These are phyloP conservation scores for Hymenoscyphus fraxineus DNA, from an alignment of 2,329 filamentous ascomycete species.

Conservation along the genomic window DNA sequence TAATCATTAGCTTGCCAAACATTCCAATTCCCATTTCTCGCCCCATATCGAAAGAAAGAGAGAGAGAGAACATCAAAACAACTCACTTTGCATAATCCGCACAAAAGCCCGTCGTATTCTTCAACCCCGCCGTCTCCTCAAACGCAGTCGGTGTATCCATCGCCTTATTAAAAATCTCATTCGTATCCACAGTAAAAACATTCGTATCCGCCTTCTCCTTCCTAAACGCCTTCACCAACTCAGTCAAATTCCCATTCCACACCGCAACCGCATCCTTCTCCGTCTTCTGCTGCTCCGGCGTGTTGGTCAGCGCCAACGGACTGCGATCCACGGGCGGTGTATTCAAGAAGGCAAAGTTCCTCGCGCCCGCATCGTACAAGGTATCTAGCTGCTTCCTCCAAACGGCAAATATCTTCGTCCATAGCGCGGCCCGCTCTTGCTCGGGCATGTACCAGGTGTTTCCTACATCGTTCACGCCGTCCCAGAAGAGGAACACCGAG, in stretches of 20 bases:
- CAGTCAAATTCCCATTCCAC: constrained; percentile 47
- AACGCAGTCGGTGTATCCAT: constrained; percentile 49
- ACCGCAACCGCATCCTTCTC: constrained; percentile 45
- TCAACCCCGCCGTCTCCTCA: constrained; percentile 47
- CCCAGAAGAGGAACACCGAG: constrained; percentile 39
- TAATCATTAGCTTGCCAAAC: constrained; percentile 9
- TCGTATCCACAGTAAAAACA: constrained; percentile 51
- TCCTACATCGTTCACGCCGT: constrained; percentile 54
- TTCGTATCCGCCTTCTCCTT: constrained; percentile 41
- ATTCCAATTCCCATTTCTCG: background rate
- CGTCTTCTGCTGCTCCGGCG: constrained; percentile 32
- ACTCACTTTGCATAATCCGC: constrained; percentile 50
- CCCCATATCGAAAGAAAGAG: background rate
- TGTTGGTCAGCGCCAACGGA: constrained; percentile 45
- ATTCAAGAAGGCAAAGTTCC: constrained; percentile 57
- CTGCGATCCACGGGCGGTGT: constrained; percentile 56
- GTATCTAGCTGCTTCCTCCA: constrained; percentile 41
- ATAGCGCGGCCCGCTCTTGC: constrained; percentile 34
- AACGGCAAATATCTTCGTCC: constrained; percentile 40
- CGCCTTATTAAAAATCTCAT: constrained; percentile 48
- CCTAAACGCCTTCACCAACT: constrained; percentile 38
- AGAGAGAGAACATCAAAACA: background rate
- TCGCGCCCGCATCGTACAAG: constrained; percentile 50
- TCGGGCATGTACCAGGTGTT: constrained; percentile 41
- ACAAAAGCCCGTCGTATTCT: constrained; percentile 55